Evolutionary conservation across 345 rosid species (phyloP).

Genomic region (Trapa incisa): DNA sequence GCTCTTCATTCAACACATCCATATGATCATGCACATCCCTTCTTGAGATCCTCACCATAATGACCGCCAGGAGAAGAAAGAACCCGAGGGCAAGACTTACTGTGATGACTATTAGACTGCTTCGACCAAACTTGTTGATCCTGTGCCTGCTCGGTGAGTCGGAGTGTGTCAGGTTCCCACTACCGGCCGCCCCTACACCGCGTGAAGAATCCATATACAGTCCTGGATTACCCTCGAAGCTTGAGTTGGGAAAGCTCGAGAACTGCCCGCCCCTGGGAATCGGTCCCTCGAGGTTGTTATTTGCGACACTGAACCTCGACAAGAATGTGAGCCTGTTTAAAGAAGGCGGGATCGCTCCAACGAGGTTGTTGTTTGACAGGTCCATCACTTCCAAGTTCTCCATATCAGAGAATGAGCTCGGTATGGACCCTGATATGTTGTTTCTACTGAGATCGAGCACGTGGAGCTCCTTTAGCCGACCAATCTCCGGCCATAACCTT

Average conservation of each 20-base stretch:
- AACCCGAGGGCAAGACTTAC: slow-evolving; percentile 52
- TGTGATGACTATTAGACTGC: slow-evolving; percentile 52
- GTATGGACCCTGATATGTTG: slow-evolving; percentile 64
- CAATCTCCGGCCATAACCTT: slow-evolving; percentile 50
- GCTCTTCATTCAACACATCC: slow-evolving; percentile 46
- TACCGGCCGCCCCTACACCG: slow-evolving; percentile 15
- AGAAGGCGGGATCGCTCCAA: slow-evolving; percentile 63
- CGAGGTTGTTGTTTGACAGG: slow-evolving; percentile 54
- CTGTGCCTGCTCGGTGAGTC: slow-evolving; percentile 20
- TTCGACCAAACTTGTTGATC: slow-evolving; percentile 28
- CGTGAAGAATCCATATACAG: slow-evolving; percentile 69
- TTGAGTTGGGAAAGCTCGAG: slow-evolving; percentile 67
- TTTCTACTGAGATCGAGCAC: slow-evolving; percentile 78
- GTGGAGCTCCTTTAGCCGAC: slow-evolving; percentile 71
- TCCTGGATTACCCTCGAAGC: slow-evolving; percentile 86
- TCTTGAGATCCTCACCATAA: slow-evolving; percentile 47
- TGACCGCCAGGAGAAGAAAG: slow-evolving; percentile 35
- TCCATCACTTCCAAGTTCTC: slow-evolving; percentile 69
- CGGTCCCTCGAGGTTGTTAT: slow-evolving; percentile 55
- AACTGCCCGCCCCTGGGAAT: slow-evolving; percentile 82
- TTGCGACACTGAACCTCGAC: slow-evolving; percentile 74
- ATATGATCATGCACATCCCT: slow-evolving; percentile 31
- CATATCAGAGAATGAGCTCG: slow-evolving; percentile 50
- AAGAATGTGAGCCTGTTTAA: slow-evolving; percentile 66
- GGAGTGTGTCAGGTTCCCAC: slow-evolving; percentile 24